Evolutionary conservation across 1,284 basidiomycete genomes (phyloP).

Genomic region (Ganoderma multipileum): DNA sequence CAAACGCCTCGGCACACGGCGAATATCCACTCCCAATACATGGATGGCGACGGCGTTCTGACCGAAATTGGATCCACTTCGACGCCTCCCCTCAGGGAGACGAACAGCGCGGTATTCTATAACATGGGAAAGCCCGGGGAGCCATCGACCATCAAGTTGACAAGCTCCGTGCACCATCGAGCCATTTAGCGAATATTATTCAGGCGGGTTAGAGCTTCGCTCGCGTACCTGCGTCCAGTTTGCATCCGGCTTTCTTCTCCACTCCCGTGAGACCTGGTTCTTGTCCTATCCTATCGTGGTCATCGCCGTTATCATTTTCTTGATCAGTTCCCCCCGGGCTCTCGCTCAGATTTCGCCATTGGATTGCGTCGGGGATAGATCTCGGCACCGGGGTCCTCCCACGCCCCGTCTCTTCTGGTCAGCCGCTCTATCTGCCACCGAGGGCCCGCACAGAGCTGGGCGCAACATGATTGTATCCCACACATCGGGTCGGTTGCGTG

Average conservation of each 20-base stretch:
- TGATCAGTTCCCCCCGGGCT: slow-evolving; percentile 17
- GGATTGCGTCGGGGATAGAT: slow-evolving; percentile 20
- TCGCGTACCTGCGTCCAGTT: slow-evolving; percentile 24
- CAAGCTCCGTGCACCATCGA: slow-evolving; percentile 20
- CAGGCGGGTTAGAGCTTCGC: slow-evolving; percentile 21
- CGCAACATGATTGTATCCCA: not conserved
- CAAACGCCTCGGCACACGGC: slow-evolving; percentile 1
- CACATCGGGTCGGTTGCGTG: not conserved
- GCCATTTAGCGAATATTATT: slow-evolving; percentile 17
- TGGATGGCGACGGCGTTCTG: slow-evolving; percentile 5
- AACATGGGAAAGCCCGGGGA: slow-evolving; percentile 8
- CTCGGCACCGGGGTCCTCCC: slow-evolving; percentile 30
- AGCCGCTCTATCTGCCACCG: slow-evolving; percentile 9
- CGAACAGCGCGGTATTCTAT: not conserved
- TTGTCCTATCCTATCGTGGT: slow-evolving; percentile 24
- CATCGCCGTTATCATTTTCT: slow-evolving; percentile 28
- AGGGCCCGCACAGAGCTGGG: not conserved
- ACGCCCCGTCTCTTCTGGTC: slow-evolving; percentile 12
- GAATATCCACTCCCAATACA: not conserved
- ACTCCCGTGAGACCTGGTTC: slow-evolving; percentile 10
- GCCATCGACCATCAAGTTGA: slow-evolving; percentile 15
- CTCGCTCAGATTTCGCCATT: slow-evolving; percentile 28
- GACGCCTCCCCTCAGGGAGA: slow-evolving; percentile 1
- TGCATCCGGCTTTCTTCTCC: slow-evolving; percentile 26
- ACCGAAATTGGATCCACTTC: slow-evolving; percentile 1